Base-by-base conservation (phyloP, 495 filamentous ascomycete genomes). In the Tuber indicum region DNA sequence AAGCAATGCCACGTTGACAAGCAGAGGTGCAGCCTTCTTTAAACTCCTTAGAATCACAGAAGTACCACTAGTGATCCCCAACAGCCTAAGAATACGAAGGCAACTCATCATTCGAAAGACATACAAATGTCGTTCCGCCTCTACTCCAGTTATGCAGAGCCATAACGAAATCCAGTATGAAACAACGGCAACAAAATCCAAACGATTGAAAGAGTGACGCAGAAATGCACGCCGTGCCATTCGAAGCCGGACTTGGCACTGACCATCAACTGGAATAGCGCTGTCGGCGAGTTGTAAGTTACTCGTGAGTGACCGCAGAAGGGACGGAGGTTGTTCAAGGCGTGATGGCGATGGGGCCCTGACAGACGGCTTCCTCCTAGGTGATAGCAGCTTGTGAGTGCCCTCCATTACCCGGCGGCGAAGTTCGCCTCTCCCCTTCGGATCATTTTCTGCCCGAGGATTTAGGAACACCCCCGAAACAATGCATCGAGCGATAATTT, bases 91-190 rank as follows among this genome's bases (percentile, higher is more conserved):
- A 81, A 98, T 96, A 66, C 96, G 92, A 77, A 98, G 87, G 86
- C 93, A 97, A 79, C 94, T 97, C 74, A 99, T 87, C 96, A 99
- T 99, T 49, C 91, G 89, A 84, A 99, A 99, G 42, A 99, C 89
- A 82, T 94, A 97, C 16, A 97, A 83, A 81, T 96, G 92, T 52
- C 88, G 86, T 16, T 85, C 76, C 73, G 85, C 85, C 81, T 98
- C 93, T 32, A 94, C 81, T 14, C 89, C 91, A 32, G 87, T 87
- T 32, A 93, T 78, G 39, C 89, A 87, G 72, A 99, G 87, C 47
- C 90, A 84, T 79, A 97, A 94, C 0, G 93, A 90, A 70, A 97
- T 90, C 96, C 96, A 99, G 84, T 92, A 98, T 9, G 94, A 91
- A n/a, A 95, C 87, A n/a, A 99, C 91, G 7, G 96, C 96, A 47